These are phyloP conservation scores for Leishmania arabica DNA, from an alignment of 208 protist species.

Conservation along the genomic window DNA sequence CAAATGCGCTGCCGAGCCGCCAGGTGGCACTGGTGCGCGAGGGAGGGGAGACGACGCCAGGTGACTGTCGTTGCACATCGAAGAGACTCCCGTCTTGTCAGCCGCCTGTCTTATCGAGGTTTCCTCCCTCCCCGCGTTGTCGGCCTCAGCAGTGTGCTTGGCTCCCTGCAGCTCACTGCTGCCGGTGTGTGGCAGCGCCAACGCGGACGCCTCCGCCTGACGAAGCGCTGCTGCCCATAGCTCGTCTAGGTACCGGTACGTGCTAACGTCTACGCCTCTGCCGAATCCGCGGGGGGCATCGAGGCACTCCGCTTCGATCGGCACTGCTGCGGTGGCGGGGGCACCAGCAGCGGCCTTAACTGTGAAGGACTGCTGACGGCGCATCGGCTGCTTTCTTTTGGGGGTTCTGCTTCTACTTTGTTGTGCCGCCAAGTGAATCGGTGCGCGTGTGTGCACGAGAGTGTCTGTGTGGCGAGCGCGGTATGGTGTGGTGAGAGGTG, in stretches of 20 bases:
- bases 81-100: not conserved
- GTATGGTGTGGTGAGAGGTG: not conserved
- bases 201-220: conserved; percentile 3
- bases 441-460: not conserved
- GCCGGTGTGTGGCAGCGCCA: not conserved
- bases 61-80: not conserved
- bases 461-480: not conserved
- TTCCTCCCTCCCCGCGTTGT: not conserved
- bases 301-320: not conserved
- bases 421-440: not conserved
- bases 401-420: not conserved
- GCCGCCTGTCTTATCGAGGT: not conserved
- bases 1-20: not conserved
- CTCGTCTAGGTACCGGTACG: conserved; percentile 21
- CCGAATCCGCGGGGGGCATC: not conserved
- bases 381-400: not conserved
- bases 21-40: not conserved
- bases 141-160: not conserved
- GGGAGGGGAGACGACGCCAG: conserved; percentile 6
- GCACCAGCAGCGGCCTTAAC: not conserved
- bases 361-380: not conserved
- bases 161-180: not conserved
- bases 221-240: conserved; percentile 19
- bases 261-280: conserved; percentile 3
- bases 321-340: conserved; percentile 1